These are phyloP conservation scores for Russula virescens DNA, from an alignment of 768 basidiomycete genomes.

Conservation along the genomic window DNA sequence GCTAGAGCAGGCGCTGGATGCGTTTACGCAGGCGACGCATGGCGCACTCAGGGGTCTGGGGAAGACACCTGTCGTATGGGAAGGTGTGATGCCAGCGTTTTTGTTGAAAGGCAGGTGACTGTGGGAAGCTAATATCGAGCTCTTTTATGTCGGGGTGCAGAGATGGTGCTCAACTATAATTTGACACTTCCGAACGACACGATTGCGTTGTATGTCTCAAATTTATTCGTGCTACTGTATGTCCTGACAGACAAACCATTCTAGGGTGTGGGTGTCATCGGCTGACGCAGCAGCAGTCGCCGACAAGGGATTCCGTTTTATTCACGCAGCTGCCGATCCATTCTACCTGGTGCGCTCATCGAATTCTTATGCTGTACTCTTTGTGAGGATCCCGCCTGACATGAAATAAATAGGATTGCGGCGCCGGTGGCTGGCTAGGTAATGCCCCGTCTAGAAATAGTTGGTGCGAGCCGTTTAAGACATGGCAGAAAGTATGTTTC, in stretches of 20 bases:
- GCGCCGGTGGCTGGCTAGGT: constrained; percentile 67
- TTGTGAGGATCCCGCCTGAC: neutral
- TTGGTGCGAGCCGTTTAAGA: constrained; percentile 78
- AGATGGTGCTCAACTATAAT: neutral
- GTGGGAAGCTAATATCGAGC: neutral
- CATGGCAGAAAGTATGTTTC: constrained; percentile 59
- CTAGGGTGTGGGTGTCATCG: constrained; percentile 69
- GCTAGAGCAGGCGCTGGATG: constrained; percentile 56
- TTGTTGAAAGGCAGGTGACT: neutral
- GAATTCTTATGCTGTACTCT: no score
- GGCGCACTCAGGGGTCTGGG: constrained; percentile 45
- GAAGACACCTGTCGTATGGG: constrained; percentile 81
- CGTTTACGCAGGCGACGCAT: constrained; percentile 59
- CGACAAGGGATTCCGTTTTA: constrained; percentile 51
- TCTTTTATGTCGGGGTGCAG: neutral
- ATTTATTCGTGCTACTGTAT: neutral
- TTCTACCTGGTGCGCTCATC: constrained; percentile 57
- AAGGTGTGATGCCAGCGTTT: constrained; percentile 38
- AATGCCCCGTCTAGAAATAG: constrained; percentile 42
- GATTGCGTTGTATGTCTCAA: constrained; percentile 4
- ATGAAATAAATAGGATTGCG: constrained; percentile 46
- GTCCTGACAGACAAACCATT: neutral
- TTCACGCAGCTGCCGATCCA: constrained; percentile 68
- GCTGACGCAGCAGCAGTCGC: constrained; percentile 53
- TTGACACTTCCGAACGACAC: constrained; percentile 7